Base-by-base conservation (phyloP, 805 yeast genomes). In the Danielozyma ontarioensis region DNA sequence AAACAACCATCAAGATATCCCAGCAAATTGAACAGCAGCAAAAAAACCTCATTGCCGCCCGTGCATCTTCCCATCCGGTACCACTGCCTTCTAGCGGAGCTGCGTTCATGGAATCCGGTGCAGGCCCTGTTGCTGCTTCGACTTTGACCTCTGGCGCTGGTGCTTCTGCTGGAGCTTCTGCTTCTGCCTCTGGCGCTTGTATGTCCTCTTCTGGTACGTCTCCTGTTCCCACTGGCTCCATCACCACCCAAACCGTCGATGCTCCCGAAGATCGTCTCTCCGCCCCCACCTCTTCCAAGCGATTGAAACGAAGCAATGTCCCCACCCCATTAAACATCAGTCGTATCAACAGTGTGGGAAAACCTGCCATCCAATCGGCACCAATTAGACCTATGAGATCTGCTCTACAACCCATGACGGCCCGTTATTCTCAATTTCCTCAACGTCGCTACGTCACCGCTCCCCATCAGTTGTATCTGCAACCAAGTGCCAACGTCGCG, bases 21-120 rank as follows among this genome's bases (percentile, higher is more conserved):
- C 60, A 57, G 33, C 44, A 53, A 29, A 61, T 61, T 17, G 59
- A 60, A 33, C 50, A 49, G 25, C 66, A 60, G 35, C 67, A 61
- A 41, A 39, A 46, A 6, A 35, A 40, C 31, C 37, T 61, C 24
- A 61, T 61, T 21, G 64, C 64, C 5, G 50, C 59, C 17, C 47
- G 64, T 28, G 27, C 15, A 7, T 13, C 27, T 25, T 7, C 8
- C 15, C n/a, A 7, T 8, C 8, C 6, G 8, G 13, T n/a, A n/a
- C 13, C 14, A n/a, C 13, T 13, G 27, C 11, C 29, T 8, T 12
- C 4, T 6, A 17, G 4, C 8, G 23, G 12, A 5, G 5, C 22
- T 10, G 19, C 21, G 4, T 11, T 18, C 22, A 16, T 15, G 6
- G 16, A 5, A 5, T 12, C 5, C 6, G 33, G 28, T 17, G 25